phyloP scores from a whole-genome alignment of 164 flowering plant species.

The Kalanchoe fedtschenkoi region DNA sequence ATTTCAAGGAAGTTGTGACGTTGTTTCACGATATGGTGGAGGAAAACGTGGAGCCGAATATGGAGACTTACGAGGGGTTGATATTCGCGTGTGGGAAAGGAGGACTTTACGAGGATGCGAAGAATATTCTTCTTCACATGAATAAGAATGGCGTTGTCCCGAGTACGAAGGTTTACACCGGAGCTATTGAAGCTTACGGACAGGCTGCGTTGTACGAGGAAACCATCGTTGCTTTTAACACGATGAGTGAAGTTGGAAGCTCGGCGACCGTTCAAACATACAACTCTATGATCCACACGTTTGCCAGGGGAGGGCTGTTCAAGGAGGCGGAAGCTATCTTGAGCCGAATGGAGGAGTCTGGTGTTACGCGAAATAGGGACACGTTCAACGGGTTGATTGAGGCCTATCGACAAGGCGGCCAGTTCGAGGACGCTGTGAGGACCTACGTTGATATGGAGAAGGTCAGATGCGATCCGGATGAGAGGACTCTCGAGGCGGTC shows the following conservation, averaged over 20 bases:
- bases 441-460: slow-evolving; percentile 83
- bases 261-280: slow-evolving; percentile 61
- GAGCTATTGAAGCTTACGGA: slow-evolving; percentile 85
- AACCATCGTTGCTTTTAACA: slow-evolving; percentile 80
- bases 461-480: slow-evolving; percentile 69
- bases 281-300: slow-evolving; percentile 53
- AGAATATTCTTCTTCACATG: slow-evolving; percentile 57
- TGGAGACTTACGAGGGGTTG: slow-evolving; percentile 89
- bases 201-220: slow-evolving; percentile 89
- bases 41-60: slow-evolving; percentile 87
- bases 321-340: slow-evolving; percentile 62
- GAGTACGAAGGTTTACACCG: slow-evolving; percentile 76
- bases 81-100: slow-evolving; percentile 92
- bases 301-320: slow-evolving; percentile 78
- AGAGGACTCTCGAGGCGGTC: slow-evolving; percentile 80
- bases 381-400: slow-evolving; percentile 79
- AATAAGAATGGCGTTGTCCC: slow-evolving; percentile 61
- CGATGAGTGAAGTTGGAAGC: slow-evolving; percentile 87
- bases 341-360: slow-evolving; percentile 51
- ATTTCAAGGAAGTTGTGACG: slow-evolving; percentile 92
- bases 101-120: slow-evolving; percentile 83
- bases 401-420: slow-evolving; percentile 77
- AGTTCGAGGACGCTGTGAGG: slow-evolving; percentile 75
- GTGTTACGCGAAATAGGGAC: slow-evolving; percentile 40
- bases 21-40: slow-evolving; percentile 95